Evolutionary conservation across 805 yeast species (phyloP), one percentile per base, ranked within the genome.

Genomic region (Teunomyces tritomae): DNA sequence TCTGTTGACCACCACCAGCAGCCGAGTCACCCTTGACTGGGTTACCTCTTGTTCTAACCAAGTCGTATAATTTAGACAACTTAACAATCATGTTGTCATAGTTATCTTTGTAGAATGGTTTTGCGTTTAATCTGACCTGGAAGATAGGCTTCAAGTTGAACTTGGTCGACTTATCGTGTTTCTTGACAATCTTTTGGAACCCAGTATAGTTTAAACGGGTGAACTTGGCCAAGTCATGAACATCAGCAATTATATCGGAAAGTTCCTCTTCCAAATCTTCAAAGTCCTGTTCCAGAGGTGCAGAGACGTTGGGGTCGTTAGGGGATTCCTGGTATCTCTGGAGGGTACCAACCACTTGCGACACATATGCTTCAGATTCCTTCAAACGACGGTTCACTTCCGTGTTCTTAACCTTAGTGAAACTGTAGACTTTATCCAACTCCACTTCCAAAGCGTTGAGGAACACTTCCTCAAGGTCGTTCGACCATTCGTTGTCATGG

Each of bases 1-100:
- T 94, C 68, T 94, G 99, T 76, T 91, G 97, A 37, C 86, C 79
- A 39, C 99, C 99, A 62, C 99, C 99, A n/a, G 99, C 97, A 4
- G 97, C 66, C 3, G 96, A 84, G 70, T 94, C 99, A 54, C 98
- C 98, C 60, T 82, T 79, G 34, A 89, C 88, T 10, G 99, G 98
- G 63, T 89, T 87, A 58, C 99, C 99, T 57, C 96, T 81, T 0
- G 98, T 94, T 66, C 98, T 83, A 27, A 94, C 97, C 52, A 92
- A 71, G 65, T 94, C 98, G 60, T 94, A 92, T 45, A 89, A 75
- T 58, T 84, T 87, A 3, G 97, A 89, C 50, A 94, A 79, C 65
- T 89, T 88, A 43, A 94, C 96, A 50, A 94, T 90, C 57, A 92
- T 72, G 24, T 78, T 79, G 65, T 94, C 99, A 64, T 90, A 89